Evolutionary conservation across 768 basidiomycete genomes (phyloP).

Genomic region (Scleroderma citrinum): DNA sequence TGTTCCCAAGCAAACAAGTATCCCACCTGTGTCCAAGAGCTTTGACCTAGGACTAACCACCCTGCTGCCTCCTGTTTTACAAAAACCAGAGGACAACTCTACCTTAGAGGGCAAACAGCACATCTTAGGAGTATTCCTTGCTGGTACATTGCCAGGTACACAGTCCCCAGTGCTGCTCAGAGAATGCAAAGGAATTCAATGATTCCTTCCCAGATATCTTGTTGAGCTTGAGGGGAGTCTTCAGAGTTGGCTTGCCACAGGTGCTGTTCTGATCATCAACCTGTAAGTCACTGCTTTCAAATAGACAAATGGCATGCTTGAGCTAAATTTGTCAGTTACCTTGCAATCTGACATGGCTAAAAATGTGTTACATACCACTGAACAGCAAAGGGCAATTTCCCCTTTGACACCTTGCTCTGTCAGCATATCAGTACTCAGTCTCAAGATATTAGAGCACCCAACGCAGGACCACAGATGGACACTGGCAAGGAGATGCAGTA

Average conservation of each 20-base stretch:
- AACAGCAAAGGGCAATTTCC: background rate
- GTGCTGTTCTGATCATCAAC: background rate
- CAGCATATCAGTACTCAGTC: background rate
- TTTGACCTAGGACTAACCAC: no score
- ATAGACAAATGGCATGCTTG: background rate
- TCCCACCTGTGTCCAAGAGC: no score
- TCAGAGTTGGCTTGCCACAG: background rate
- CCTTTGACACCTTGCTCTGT: background rate
- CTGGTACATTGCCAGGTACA: background rate
- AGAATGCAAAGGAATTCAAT: background rate
- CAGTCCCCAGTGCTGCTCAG: background rate
- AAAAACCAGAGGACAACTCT: no score
- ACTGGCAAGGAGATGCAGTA: background rate
- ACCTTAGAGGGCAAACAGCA: no score
- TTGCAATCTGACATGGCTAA: background rate
- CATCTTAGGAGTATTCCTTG: no score
- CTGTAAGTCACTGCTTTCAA: background rate
- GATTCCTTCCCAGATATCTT: background rate
- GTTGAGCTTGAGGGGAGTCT: background rate
- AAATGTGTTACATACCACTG: background rate
- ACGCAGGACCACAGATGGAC: background rate
- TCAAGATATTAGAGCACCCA: background rate
- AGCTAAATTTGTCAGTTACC: background rate
- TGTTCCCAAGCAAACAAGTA: no score
- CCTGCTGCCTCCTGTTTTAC: no score